Percentiles rank a stretch among this genome's conserved stretches.
Evolutionary conservation across 495 filamentous ascomycete species (phyloP).

Genomic region (Penicillium lagena): DNA sequence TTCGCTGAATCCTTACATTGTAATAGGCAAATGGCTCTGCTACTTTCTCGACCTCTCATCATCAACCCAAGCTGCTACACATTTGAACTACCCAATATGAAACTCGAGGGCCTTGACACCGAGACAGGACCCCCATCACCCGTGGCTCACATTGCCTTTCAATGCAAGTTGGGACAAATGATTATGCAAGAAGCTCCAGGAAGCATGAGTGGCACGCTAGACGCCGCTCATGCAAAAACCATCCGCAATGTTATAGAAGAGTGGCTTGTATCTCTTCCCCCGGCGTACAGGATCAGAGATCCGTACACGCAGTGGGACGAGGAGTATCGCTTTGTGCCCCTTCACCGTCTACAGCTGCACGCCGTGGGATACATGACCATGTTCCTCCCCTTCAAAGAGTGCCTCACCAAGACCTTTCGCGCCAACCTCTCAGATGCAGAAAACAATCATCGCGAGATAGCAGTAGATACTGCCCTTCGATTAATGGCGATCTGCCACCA

Average conservation of each 20-base stretch:
- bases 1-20: neutral
- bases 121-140: slow-evolving; percentile 13
- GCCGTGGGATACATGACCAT: slow-evolving; percentile 40
- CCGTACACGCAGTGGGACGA: slow-evolving; percentile 42
- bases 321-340: slow-evolving; percentile 31
- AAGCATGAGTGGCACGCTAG: slow-evolving; percentile 2
- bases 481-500: slow-evolving; percentile 31
- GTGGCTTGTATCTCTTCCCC: slow-evolving; percentile 36
- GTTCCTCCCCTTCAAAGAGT: slow-evolving; percentile 36
- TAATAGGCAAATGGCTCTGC: slow-evolving; percentile 24
- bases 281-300: slow-evolving; percentile 27
- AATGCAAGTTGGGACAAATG: slow-evolving; percentile 16
- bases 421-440: slow-evolving; percentile 16
- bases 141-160: slow-evolving; percentile 14
- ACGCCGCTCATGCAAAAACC: slow-evolving; percentile 7
- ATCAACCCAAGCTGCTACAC: slow-evolving; percentile 14
- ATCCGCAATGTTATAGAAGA: slow-evolving; percentile 25
- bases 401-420: slow-evolving; percentile 22
- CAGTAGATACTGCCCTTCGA: slow-evolving; percentile 33
- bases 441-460: slow-evolving; percentile 23
- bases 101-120: slow-evolving; percentile 11
- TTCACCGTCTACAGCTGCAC: slow-evolving; percentile 45
- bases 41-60: slow-evolving; percentile 21
- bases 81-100: slow-evolving; percentile 18
- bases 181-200: slow-evolving; percentile 8